Base-by-base conservation (phyloP, 257 asterid genomes). In the Lantana camara region DNA sequence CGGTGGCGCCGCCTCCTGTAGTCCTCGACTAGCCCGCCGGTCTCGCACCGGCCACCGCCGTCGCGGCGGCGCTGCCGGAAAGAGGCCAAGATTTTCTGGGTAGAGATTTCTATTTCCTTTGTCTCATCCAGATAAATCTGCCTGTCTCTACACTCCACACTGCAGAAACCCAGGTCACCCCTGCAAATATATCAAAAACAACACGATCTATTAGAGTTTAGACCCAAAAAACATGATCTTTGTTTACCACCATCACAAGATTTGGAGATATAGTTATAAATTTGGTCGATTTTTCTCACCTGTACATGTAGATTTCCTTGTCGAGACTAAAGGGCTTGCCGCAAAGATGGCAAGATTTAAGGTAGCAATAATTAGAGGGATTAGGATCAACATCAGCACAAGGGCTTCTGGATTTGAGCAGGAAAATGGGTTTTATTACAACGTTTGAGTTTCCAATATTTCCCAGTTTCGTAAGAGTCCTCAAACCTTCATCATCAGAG, bases 81-180 rank as follows among this genome's bases (percentile, higher is more conserved):
- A n/a, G 77, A 71, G 4, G 82, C 67, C 22, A 86, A 22, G 0
- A 76, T 32, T 51, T 68, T 75, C 48, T 70, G 72, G 10, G 84
- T 69, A 2, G 73, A 74, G 29, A 38, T 71, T 50, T 79, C 94
- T n/a, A 82, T 34, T n/a, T 88, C 86, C 69, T 60, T 78, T 29
- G 70, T 67, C 64, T 83, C 94, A 46, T 88, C 90, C 54, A 81
- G 10, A 60, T 77, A 77, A 19, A 88, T 79, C 56, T 85, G 85
- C 72, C 85, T 68, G 34, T 78, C 82, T 68, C 96, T 76, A n/a
- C 96, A 88, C 55, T 70, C 76, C 60, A 69, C 73, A 22, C 84
- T 88, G 79, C 96, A 89, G 57, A 86, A 89, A 0, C 95, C 89
- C 54, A 78, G 57, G 71, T 86, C 89, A 24, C 96, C 96, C 82